A percentile compares a stretch with the other conserved stretches of the same genome.
Conservation (phyloP, 192 early-diverging fungal species). For the Podila verticillata region DNA sequence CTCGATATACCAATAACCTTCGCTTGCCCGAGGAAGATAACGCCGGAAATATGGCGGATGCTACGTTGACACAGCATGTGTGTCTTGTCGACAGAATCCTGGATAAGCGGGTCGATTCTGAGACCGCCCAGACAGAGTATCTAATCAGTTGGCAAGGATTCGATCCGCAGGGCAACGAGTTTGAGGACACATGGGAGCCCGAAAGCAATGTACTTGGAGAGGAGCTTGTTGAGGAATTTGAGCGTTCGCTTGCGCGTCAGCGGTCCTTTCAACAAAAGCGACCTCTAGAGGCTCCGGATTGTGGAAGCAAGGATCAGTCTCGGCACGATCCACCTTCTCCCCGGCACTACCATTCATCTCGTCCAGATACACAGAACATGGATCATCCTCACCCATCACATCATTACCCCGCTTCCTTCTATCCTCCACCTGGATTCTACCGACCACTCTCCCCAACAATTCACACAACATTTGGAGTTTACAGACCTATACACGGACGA, state of each 20-base stretch:
- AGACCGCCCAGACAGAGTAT: constrained; percentile 34
- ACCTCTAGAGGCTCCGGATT: neutral
- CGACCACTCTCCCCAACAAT: neutral
- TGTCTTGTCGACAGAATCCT: constrained; percentile 44
- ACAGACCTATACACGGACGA: neutral
- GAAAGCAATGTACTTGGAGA: constrained; percentile 39
- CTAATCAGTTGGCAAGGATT: constrained; percentile 38
- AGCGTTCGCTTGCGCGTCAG: constrained; percentile 5
- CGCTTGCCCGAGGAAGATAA: neutral
- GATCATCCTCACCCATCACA: neutral
- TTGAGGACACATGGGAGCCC: constrained; percentile 45
- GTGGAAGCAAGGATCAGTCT: neutral
- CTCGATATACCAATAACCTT: too few relatives aligned
- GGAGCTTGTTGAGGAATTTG: constrained; percentile 42
- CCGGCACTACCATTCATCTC: neutral
- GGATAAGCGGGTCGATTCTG: constrained; percentile 23
- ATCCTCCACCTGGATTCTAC: neutral
- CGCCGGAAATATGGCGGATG: neutral
- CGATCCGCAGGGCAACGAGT: constrained; percentile 26
- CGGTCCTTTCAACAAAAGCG: constrained; percentile 15
- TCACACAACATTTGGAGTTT: neutral
- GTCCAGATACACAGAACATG: neutral
- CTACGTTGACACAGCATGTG: constrained; percentile 17
- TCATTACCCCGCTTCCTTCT: neutral
- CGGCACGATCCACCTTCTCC: neutral